Evolutionary conservation across 2,329 filamentous ascomycete species (phyloP), one percentile per base, ranked within the genome.

Genomic region (Fusarium tuaranense): DNA sequence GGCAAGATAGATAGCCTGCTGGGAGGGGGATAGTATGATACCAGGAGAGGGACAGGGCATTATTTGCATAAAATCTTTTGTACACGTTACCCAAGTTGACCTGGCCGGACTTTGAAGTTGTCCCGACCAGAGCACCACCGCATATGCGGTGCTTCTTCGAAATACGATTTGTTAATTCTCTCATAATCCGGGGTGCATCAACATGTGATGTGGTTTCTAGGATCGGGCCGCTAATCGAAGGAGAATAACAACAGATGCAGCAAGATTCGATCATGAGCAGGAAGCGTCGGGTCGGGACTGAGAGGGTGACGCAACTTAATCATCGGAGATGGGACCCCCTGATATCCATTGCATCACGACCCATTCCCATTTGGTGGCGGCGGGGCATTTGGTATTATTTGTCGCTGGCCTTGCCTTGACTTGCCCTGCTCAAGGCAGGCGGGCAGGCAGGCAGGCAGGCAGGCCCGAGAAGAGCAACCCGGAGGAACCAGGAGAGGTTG

Each of bases 321-420:
- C 68, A 41, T 60, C 71, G 25, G 39, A 55, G 38, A 73, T 61
- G 34, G 62, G 38, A 36, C 38, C 65, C 65, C 58, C 58, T 63
- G 51, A 48, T 22, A 36, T 32, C 30, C 30, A 32, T 53, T 39
- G 57, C 53, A 68, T 65, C 32, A 55, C 51, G 51, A 59, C 60
- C 48, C 38, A 74, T 74, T 72, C 74, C 32, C 38, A 46, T 46
- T 46, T 46, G 41, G 71, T 75, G 72, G 72, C 69, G 72, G 72
- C 44, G 69, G 72, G 48, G 71, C 34, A 68, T 65, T 51, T 64
- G 59, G 46, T 12, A 44, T 25, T 13, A 72, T 61, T 70, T 55
- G 64, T 67, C 62, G 51, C 57, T 27, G 65, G 39, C 32, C 16
- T 36, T 36, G 44, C 13, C 32, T 25, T 48, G 44, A 16, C 20